phyloP scores from a whole-genome alignment of 106 monocot species.

The Chionographis japonica region DNA sequence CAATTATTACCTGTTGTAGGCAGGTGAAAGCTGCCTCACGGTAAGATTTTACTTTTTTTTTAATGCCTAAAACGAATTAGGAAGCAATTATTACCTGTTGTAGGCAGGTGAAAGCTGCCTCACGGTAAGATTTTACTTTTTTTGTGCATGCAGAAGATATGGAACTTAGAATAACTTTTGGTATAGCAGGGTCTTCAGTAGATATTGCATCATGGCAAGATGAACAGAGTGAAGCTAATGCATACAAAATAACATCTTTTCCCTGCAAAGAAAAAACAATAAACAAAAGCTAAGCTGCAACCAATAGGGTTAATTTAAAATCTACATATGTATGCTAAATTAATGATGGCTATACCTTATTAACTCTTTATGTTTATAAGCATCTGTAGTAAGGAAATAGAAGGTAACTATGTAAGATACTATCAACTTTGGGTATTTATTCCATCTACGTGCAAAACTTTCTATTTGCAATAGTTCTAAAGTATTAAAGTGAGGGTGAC shows the following conservation, averaged over 20 bases:
- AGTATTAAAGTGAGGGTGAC: no score
- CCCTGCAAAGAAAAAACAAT: constrained; percentile 43
- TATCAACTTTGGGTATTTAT: no score
- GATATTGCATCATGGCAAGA: constrained; percentile 69
- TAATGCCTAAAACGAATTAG: no score
- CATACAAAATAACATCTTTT: constrained; percentile 74
- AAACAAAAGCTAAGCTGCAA: neutral
- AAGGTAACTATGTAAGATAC: no score
- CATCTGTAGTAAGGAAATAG: no score
- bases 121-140: constrained; percentile 75
- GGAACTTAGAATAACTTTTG: constrained; percentile 43
- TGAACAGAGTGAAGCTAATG: constrained; percentile 66
- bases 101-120: constrained; percentile 84
- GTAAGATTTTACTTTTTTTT: constrained; percentile 73
- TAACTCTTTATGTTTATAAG: no score
- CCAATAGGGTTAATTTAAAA: no score
- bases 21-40: constrained; percentile 87
- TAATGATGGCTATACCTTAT: no score
- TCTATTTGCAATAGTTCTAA: no score
- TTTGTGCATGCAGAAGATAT: constrained; percentile 74
- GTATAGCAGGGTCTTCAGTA: constrained; percentile 42
- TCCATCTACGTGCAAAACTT: no score
- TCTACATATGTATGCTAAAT: no score
- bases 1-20: constrained; percentile 55
- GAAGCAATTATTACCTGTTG: constrained; percentile 43